phyloP scores from a whole-genome alignment of 257 asterid genomes.

The Solanum sejunctum region DNA sequence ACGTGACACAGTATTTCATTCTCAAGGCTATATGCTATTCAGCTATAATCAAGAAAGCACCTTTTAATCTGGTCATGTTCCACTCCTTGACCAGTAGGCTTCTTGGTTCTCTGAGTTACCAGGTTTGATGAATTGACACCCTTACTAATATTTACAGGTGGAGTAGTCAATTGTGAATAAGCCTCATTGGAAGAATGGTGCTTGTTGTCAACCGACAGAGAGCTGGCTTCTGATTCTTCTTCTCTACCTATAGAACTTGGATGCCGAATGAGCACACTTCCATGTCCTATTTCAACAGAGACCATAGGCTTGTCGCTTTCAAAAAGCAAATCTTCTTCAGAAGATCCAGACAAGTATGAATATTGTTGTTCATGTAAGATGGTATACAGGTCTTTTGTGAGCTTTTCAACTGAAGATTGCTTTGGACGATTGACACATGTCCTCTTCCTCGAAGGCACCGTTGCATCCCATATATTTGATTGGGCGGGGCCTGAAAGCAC shows the following conservation, averaged over 20 bases:
- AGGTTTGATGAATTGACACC: conserved; percentile 10
- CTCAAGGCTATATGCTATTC: background rate
- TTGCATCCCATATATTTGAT: conserved; percentile 54
- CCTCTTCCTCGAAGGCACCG: conserved; percentile 88
- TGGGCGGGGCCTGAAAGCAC: conserved; percentile 65
- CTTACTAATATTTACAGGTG: conserved; percentile 29
- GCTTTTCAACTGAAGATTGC: conserved; percentile 82
- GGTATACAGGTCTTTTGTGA: conserved; percentile 76
- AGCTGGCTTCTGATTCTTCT: conserved; percentile 97
- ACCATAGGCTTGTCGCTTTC: conserved; percentile 88
- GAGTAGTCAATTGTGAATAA: conserved; percentile 31
- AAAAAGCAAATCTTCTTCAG: conserved; percentile 87
- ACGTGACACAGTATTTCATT: background rate
- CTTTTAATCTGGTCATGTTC: conserved; percentile 50
- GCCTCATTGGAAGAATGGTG: conserved; percentile 28
- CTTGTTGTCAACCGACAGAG: conserved; percentile 78
- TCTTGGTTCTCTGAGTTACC: conserved; percentile 30
- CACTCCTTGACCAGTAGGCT: conserved; percentile 28
- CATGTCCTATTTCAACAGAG: conserved; percentile 96
- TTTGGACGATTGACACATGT: conserved; percentile 73
- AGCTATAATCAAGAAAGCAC: conserved; percentile 23
- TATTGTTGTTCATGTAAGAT: conserved; percentile 83
- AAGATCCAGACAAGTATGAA: conserved; percentile 68
- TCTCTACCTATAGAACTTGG: conserved; percentile 68
- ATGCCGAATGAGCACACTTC: conserved; percentile 93